Evolutionary conservation across 495 filamentous ascomycete species (phyloP).

Genomic region (Tuber melanosporum): DNA sequence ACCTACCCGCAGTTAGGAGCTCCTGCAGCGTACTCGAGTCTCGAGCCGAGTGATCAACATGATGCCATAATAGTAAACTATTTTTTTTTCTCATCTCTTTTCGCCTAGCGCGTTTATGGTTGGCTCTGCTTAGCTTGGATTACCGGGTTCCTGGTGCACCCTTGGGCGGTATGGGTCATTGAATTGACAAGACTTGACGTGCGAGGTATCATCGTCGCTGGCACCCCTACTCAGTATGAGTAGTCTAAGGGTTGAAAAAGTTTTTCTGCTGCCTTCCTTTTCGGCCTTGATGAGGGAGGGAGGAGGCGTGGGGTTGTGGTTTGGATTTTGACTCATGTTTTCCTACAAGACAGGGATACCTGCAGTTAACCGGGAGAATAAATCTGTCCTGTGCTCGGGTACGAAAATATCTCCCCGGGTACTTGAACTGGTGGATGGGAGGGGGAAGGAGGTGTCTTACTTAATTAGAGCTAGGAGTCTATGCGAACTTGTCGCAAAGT

Average conservation of each 20-base stretch:
- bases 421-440: no score
- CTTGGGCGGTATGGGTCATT: not conserved
- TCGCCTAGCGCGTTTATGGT: not conserved
- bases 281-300: not conserved
- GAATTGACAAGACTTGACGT: not conserved
- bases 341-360: not conserved
- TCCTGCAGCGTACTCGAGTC: not conserved
- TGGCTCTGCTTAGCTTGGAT: not conserved
- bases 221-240: not conserved
- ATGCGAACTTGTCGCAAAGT: not conserved
- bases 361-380: not conserved
- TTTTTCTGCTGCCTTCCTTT: not conserved
- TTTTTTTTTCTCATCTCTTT: not conserved
- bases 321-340: not conserved
- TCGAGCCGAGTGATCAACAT: not conserved
- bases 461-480: no score
- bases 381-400: no score
- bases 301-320: not conserved
- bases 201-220: not conserved
- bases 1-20: not conserved
- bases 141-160: not conserved
- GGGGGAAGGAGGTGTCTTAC: no score
- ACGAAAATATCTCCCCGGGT: no score
- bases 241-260: no score
- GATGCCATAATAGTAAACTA: not conserved